Conservation (phyloP, 495 filamentous ascomycete genomes). For the Cercophora newfieldiana region DNA sequence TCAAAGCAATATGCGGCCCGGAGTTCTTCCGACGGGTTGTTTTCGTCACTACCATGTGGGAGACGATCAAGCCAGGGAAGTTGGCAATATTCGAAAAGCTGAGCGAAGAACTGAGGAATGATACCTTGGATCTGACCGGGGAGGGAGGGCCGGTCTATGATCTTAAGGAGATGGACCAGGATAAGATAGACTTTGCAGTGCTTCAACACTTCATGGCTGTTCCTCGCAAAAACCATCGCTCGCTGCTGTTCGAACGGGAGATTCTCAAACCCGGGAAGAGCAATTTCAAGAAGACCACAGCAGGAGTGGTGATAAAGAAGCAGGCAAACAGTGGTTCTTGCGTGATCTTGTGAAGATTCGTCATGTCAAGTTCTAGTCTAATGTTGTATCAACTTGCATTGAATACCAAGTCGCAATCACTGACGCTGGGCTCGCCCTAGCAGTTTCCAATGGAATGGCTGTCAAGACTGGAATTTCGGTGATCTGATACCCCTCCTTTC, state of each 20-base stretch:
- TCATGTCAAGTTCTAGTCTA: too few species aligned
- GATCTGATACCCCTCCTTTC: too few species aligned
- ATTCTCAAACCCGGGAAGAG: background rate
- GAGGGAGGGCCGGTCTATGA: background rate
- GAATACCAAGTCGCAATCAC: too few species aligned
- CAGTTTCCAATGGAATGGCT: too few species aligned
- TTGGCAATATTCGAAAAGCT: background rate
- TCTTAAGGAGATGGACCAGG: background rate
- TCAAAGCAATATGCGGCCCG: slow-evolving; percentile 6
- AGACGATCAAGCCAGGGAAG: background rate
- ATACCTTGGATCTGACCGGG: background rate
- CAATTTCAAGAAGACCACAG: background rate
- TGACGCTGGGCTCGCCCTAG: too few species aligned
- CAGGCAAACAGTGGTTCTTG: too few species aligned
- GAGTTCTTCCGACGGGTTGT: background rate
- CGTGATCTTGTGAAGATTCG: too few species aligned
- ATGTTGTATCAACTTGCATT: too few species aligned
- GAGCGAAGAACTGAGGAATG: background rate
- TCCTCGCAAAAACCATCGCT: background rate
- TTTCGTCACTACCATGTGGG: slow-evolving; percentile 2
- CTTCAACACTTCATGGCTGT: background rate
- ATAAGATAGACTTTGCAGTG: background rate
- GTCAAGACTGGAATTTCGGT: too few species aligned
- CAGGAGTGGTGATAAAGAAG: background rate
- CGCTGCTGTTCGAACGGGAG: background rate